Base-by-base conservation (phyloP, 495 filamentous ascomycete genomes). In the Podospora anserina region DNA sequence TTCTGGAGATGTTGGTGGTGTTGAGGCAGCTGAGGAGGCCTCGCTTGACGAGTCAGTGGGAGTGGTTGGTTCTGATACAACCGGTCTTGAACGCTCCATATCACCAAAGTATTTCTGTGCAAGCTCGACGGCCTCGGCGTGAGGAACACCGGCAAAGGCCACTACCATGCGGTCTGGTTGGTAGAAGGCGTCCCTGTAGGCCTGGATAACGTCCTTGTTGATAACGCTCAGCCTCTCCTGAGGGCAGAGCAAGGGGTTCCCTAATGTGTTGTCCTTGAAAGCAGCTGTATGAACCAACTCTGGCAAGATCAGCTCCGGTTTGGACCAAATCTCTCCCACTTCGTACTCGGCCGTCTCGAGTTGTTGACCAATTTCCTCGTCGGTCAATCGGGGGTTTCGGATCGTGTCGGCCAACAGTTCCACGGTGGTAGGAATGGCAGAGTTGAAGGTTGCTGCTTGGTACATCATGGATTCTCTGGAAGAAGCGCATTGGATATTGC, bases 381-480 rank as follows among this genome's bases (percentile, higher is more conserved):
- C 91, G n/a, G 91, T 95, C 67, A 98, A 90, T 44, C 88, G 79
- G 11, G 95, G 93, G 69, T 97, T 89, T 61, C 92, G 89, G 56
- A 99, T 94, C 11, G 95, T 99, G 72, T 99, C 95, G 32, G 95
- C 96, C 30, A 99, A 84, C 28, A 99, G 82, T 11, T 84, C 96
- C 11, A 95, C 85, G 28, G 95, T 91, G 18, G 88, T 87, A 16
- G 92, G 89, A 27, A 98, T 92, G 4, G 94, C 88, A 13, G 91
- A 90, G 81, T 99, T 99, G 87, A 99, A 99, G 65, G 92, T 97
- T 49, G 95, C 96, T 5, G 92, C 90, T 78, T 98, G 96, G 81
- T 99, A 99, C 95, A 99, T 98, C 75, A 99, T 86, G 23, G 93
- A 92, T 77, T 99, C 95, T 55, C 95, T 84, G 0, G 94, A 97